Conservation (phyloP, 2,329 filamentous ascomycete species). For the Amesomyces nigricolor region DNA sequence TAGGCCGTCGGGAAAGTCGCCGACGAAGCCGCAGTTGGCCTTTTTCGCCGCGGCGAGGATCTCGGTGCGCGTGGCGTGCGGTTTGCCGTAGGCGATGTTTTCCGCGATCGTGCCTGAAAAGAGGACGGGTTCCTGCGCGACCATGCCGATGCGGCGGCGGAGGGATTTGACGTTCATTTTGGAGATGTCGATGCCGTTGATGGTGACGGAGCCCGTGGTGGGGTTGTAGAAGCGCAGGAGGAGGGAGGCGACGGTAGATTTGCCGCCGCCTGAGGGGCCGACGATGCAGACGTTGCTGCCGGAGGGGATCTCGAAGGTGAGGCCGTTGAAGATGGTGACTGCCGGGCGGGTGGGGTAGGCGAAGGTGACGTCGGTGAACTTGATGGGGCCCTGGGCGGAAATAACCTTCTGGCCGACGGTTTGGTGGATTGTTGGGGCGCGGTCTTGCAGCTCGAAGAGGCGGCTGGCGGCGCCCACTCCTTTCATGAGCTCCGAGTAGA, state of each 20-base stretch:
- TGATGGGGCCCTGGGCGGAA: slow-evolving; percentile 83
- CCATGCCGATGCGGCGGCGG: slow-evolving; percentile 47
- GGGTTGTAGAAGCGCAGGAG: slow-evolving; percentile 51
- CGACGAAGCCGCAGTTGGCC: slow-evolving; percentile 95
- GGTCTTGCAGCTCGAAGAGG: slow-evolving; percentile 91
- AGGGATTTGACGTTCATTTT: slow-evolving; percentile 19
- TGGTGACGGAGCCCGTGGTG: slow-evolving; percentile 42
- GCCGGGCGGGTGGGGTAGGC: slow-evolving; percentile 91
- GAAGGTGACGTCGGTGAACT: slow-evolving; percentile 80
- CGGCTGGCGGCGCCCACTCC: slow-evolving; percentile 95
- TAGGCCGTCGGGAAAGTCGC: slow-evolving; percentile 90
- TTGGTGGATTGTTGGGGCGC: slow-evolving; percentile 77
- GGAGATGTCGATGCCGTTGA: slow-evolving; percentile 49
- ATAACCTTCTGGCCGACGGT: slow-evolving; percentile 74
- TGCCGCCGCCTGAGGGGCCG: slow-evolving; percentile 43
- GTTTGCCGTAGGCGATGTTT: slow-evolving; percentile 88
- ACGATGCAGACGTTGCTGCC: slow-evolving; percentile 89
- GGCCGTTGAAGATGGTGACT: slow-evolving; percentile 81
- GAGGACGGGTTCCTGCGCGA: slow-evolving; percentile 81
- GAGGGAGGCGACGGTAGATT: slow-evolving; percentile 43
- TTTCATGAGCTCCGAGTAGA: slow-evolving; percentile 99
- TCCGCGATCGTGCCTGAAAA: slow-evolving; percentile 74
- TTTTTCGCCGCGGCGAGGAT: slow-evolving; percentile 82
- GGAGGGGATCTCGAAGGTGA: slow-evolving; percentile 86
- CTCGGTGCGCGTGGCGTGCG: slow-evolving; percentile 68